A percentile compares a stretch with the other conserved stretches of the same genome.
Evolutionary conservation across 2,329 filamentous ascomycete genomes (phyloP).

Genomic region (Diaporthe aspalathi): DNA sequence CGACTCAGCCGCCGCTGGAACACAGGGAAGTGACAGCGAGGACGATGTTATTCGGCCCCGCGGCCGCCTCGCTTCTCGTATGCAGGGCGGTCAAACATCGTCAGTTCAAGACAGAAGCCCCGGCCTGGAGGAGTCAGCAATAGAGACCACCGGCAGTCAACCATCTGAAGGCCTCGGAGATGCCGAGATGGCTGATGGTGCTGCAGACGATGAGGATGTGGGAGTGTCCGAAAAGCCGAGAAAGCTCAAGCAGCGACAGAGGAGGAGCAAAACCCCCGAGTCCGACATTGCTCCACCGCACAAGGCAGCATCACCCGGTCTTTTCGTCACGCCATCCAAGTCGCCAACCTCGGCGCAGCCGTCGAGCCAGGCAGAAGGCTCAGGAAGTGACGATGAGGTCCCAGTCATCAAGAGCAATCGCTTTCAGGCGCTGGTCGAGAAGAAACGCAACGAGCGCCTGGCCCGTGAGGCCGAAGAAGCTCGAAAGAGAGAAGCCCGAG

Average conservation of each 20-base stretch:
- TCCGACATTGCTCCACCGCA: slow-evolving; percentile 47
- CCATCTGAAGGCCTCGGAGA: slow-evolving; percentile 26
- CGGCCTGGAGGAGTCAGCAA: slow-evolving; percentile 56
- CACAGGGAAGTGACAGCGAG: slow-evolving; percentile 57
- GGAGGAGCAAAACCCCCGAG: slow-evolving; percentile 50
- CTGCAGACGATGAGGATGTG: slow-evolving; percentile 50
- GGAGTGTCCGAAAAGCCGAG: slow-evolving; percentile 55
- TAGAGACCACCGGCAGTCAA: slow-evolving; percentile 44
- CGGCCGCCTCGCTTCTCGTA: slow-evolving; percentile 73
- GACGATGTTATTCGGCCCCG: slow-evolving; percentile 65
- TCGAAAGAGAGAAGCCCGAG: slow-evolving; percentile 58
- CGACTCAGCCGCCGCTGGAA: slow-evolving; percentile 41
- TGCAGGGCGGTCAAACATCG: slow-evolving; percentile 57
- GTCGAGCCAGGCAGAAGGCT: slow-evolving; percentile 46
- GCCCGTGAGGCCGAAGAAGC: slow-evolving; percentile 72
- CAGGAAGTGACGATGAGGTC: slow-evolving; percentile 60
- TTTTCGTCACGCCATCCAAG: slow-evolving; percentile 67
- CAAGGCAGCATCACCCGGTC: slow-evolving; percentile 58
- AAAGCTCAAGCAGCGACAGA: slow-evolving; percentile 52
- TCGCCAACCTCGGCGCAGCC: slow-evolving; percentile 46
- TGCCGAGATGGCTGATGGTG: slow-evolving; percentile 42
- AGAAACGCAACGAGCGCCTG: slow-evolving; percentile 77
- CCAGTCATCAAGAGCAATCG: slow-evolving; percentile 65
- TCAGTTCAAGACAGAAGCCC: slow-evolving; percentile 49
- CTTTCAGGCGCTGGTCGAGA: slow-evolving; percentile 77